These are phyloP conservation scores for Murraya paniculata DNA, from an alignment of 345 rosid genomes.

Conservation along the genomic window DNA sequence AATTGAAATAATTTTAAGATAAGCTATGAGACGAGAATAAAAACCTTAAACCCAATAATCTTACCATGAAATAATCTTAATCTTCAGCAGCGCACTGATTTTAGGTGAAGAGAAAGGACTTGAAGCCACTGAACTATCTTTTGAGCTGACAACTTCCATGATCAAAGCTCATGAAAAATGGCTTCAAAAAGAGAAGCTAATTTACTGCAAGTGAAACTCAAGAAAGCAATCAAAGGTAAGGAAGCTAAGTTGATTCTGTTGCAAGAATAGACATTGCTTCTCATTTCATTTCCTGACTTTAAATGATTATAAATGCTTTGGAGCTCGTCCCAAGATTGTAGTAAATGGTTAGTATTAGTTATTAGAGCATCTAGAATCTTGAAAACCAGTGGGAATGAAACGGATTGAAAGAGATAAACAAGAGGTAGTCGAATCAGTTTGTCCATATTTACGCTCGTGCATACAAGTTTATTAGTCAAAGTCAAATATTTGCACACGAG, in stretches of 20 bases:
- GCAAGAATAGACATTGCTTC: slow-evolving; percentile 16
- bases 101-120: slow-evolving; percentile 62
- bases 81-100: slow-evolving; percentile 46
- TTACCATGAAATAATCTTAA: slow-evolving; percentile 55
- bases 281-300: neutral
- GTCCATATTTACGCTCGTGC: slow-evolving; percentile 1
- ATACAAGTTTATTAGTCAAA: slow-evolving; percentile 25
- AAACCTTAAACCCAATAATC: neutral
- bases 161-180: slow-evolving; percentile 13
- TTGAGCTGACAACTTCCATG: slow-evolving; percentile 52
- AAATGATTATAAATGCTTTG: slow-evolving; percentile 28
- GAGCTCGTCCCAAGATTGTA: slow-evolving; percentile 28
- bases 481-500: slow-evolving; percentile 56
- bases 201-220: neutral
- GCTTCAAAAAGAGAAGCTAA: neutral
- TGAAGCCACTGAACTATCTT: slow-evolving; percentile 46
- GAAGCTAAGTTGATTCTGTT: slow-evolving; percentile 2
- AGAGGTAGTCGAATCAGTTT: slow-evolving; percentile 18
- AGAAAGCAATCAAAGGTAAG: neutral
- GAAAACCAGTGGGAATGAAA: slow-evolving; percentile 24
- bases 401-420: neutral
- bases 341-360: neutral
- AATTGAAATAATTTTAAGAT: neutral
- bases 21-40: neutral
- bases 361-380: slow-evolving; percentile 22